A percentile compares a stretch with the other conserved stretches of the same genome.
These are phyloP conservation scores for Cajanus cajan DNA, from an alignment of 306 rosid species.

Conservation along the genomic window DNA sequence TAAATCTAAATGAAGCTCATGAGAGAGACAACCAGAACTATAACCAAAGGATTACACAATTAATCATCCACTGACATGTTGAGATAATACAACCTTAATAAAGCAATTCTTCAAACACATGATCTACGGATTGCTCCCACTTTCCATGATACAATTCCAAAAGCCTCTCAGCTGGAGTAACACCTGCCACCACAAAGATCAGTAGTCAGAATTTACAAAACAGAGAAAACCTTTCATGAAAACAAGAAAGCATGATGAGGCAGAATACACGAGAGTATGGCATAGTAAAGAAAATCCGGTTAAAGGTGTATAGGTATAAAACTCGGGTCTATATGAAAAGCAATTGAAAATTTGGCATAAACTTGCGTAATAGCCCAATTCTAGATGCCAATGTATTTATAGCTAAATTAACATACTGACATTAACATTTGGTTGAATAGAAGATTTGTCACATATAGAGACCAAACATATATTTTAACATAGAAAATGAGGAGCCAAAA, in stretches of 20 bases:
- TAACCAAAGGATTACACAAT: conserved; percentile 34
- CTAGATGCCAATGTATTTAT: background rate
- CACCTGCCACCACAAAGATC: conserved; percentile 51
- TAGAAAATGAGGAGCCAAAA: background rate
- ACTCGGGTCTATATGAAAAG: background rate
- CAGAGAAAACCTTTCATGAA: background rate
- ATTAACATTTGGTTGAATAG: background rate
- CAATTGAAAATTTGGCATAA: background rate
- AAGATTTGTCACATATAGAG: background rate
- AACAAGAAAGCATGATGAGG: background rate
- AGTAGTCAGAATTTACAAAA: background rate
- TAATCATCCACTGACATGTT: conserved; percentile 34
- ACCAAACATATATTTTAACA: background rate
- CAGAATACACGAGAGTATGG: background rate
- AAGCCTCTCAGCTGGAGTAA: conserved; percentile 90
- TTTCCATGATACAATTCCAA: conserved; percentile 77
- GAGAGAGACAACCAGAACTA: conserved; percentile 24
- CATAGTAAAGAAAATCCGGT: background rate
- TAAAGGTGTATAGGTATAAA: background rate
- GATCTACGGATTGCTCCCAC: conserved; percentile 84
- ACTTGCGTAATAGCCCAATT: background rate
- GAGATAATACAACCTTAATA: conserved; percentile 54
- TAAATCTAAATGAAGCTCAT: conserved; percentile 31
- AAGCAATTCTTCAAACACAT: conserved; percentile 86
- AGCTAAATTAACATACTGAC: background rate